Evolutionary conservation across 306 rosid species (phyloP).

Genomic region (Calophaca sinica): DNA sequence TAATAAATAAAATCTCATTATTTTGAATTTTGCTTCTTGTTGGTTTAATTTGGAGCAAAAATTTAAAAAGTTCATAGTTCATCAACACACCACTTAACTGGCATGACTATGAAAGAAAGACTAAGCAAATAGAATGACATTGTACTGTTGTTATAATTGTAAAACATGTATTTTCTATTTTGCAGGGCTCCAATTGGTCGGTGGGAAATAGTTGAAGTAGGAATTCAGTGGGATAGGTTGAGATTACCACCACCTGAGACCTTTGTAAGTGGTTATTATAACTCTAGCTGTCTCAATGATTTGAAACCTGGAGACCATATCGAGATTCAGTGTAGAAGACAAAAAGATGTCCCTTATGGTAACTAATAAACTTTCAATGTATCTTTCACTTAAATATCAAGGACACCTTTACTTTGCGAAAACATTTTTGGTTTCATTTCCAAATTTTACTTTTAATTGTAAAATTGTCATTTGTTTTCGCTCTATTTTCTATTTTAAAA

Average conservation of each 20-base stretch:
- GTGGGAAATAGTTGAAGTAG: constrained; percentile 55
- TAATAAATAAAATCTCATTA: no score
- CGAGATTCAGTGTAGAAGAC: constrained; percentile 63
- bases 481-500: no score
- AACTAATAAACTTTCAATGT: constrained; percentile 3
- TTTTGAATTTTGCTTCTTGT: neutral
- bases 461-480: no score
- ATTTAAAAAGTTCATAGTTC: neutral
- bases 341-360: constrained; percentile 61
- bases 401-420: no score
- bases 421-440: no score
- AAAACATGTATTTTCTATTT: neutral
- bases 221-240: constrained; percentile 59
- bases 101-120: no score
- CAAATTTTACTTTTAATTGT: no score
- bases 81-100: no score
- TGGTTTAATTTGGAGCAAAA: constrained; percentile 16
- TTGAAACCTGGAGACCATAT: constrained; percentile 55
- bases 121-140: neutral
- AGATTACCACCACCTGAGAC: constrained; percentile 58
- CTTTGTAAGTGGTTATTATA: constrained; percentile 55
- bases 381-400: no score
- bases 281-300: constrained; percentile 54
- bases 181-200: constrained; percentile 63
- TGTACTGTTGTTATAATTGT: neutral